phyloP scores from a whole-genome alignment of 176 grass and related monocot genomes.

The Stipa capillata region DNA sequence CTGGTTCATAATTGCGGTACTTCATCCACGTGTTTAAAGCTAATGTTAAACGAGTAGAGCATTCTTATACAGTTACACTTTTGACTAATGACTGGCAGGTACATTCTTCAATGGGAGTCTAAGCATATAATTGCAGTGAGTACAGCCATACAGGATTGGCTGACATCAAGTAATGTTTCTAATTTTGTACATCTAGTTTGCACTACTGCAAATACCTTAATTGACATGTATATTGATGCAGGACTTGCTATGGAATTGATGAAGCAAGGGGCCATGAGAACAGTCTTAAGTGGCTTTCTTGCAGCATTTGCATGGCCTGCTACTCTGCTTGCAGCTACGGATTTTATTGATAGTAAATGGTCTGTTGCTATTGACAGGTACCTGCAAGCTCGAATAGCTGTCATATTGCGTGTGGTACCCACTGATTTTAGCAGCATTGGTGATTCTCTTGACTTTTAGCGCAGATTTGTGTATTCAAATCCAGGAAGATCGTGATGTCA shows the following conservation, averaged over 20 bases:
- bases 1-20: not conserved
- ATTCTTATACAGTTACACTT: not conserved
- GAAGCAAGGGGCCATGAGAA: slow-evolving; percentile 91
- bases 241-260: slow-evolving; percentile 76
- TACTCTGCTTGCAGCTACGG: slow-evolving; percentile 71
- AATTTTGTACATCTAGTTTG: not conserved
- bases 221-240: slow-evolving; percentile 15
- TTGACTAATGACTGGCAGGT: slow-evolving; percentile 40
- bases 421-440: not conserved
- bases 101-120: slow-evolving; percentile 85
- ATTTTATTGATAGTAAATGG: slow-evolving; percentile 99
- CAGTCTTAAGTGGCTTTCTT: slow-evolving; percentile 71
- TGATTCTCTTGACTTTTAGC: not conserved
- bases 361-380: slow-evolving; percentile 90
- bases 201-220: not conserved
- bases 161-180: slow-evolving; percentile 80
- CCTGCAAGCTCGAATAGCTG: not conserved
- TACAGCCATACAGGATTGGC: slow-evolving; percentile 95
- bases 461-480: not conserved
- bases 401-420: not conserved
- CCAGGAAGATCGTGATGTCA: not conserved
- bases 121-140: slow-evolving; percentile 88
- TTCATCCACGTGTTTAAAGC: not conserved
- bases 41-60: not conserved
- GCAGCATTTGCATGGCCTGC: slow-evolving; percentile 80